phyloP scores from a whole-genome alignment of 768 basidiomycete species.

The Termitomyces sp. region DNA sequence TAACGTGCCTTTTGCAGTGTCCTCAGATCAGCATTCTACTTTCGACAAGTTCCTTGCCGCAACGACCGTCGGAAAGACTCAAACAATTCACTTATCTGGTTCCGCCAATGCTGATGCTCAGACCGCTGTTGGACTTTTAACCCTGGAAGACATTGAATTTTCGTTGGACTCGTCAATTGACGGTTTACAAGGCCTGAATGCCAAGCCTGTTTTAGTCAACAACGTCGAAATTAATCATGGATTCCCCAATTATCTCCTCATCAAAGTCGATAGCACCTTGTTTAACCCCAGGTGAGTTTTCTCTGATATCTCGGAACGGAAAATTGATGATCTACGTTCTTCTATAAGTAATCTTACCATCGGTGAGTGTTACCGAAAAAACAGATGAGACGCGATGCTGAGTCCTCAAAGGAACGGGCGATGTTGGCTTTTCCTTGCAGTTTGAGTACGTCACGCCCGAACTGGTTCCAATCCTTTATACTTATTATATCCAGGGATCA shows the following conservation, averaged over 20 bases:
- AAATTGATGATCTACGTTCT: neutral
- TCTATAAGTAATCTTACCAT: constrained; percentile 36
- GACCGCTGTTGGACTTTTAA: constrained; percentile 63
- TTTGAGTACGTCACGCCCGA: constrained; percentile 39
- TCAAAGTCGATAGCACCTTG: constrained; percentile 54
- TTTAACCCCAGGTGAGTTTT: constrained; percentile 58
- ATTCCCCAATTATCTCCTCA: constrained; percentile 60
- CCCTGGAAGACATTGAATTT: constrained; percentile 52
- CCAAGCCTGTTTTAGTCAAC: constrained; percentile 50
- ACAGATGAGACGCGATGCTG: constrained; percentile 13
- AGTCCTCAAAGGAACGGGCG: constrained; percentile 48
- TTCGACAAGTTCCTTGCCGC: constrained; percentile 61
- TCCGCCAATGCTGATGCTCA: constrained; percentile 50
- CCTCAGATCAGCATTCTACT: constrained; percentile 37
- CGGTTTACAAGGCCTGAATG: constrained; percentile 60
- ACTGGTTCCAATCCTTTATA: neutral
- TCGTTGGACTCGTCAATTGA: constrained; percentile 52
- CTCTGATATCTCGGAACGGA: constrained; percentile 14
- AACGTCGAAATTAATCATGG: constrained; percentile 66
- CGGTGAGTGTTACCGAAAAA: constrained; percentile 19
- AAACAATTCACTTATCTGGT: constrained; percentile 50
- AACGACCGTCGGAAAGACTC: constrained; percentile 43
- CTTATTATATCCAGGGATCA: constrained; percentile 30
- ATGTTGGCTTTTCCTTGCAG: constrained; percentile 54
- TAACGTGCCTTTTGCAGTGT: constrained; percentile 55